Conservation (phyloP, 169 alveolate genomes). For the Eimeria falciformis region DNA sequence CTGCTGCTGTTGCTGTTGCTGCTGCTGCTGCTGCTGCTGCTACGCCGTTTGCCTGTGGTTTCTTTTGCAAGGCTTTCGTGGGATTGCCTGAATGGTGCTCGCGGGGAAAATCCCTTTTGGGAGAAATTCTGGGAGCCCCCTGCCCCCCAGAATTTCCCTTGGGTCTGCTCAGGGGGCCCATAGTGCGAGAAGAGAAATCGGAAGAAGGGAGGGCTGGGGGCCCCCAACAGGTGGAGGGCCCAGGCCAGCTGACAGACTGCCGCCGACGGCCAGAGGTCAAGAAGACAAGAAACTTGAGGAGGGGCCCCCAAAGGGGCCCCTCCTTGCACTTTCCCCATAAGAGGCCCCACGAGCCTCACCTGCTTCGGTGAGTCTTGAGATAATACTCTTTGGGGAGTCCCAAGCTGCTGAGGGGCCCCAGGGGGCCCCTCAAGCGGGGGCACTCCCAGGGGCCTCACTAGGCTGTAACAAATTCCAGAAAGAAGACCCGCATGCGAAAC, state of each 20-base stretch:
- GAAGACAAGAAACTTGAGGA: background rate
- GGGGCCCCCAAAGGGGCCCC: conserved; percentile 15
- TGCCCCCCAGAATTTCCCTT: background rate
- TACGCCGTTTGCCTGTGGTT: background rate
- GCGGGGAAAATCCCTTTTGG: background rate
- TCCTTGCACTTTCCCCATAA: background rate
- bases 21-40: conserved; percentile 42
- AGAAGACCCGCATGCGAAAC: background rate
- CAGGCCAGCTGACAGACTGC: background rate
- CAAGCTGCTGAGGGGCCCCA: background rate
- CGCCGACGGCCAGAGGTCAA: conserved; percentile 21
- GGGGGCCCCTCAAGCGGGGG: background rate
- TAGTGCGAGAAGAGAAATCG: background rate
- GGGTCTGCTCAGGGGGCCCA: background rate
- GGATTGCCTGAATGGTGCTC: background rate
- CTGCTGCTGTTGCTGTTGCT: conserved; percentile 34
- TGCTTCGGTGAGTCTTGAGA: too few species aligned
- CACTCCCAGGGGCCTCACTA: conserved; percentile 24
- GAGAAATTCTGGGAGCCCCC: background rate
- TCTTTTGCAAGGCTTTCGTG: too few species aligned
- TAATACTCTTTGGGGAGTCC: background rate
- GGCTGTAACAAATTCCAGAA: background rate
- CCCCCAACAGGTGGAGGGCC: background rate
- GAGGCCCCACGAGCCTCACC: conserved; percentile 19
- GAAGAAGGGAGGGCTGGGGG: conserved; percentile 31